These are phyloP conservation scores for Lophiotrema nucula DNA, from an alignment of 495 filamentous ascomycete genomes.

Conservation along the genomic window DNA sequence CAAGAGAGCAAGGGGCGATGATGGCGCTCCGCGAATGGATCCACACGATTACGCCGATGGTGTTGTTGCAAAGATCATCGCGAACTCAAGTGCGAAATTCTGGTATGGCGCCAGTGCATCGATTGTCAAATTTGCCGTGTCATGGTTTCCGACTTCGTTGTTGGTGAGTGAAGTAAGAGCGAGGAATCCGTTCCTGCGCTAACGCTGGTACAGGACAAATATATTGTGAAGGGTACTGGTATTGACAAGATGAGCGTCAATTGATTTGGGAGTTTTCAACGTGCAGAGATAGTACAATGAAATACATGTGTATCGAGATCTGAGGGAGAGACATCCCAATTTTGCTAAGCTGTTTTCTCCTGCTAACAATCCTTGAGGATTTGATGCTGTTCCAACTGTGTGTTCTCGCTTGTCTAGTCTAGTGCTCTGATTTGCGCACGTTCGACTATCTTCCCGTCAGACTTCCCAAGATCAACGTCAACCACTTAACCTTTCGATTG, in stretches of 20 bases:
- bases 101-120: not conserved
- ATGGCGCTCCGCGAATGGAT: not conserved
- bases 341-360: too few relatives aligned
- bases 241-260: constrained; percentile 1
- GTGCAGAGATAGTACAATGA: too few relatives aligned
- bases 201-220: not conserved
- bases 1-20: constrained; percentile 5
- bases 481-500: too few relatives aligned
- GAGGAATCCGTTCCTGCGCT: not conserved
- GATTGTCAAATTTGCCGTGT: not conserved
- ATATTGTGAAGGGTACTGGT: not conserved
- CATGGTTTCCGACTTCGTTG: not conserved
- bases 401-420: too few relatives aligned
- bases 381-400: too few relatives aligned
- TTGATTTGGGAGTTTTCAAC: too few relatives aligned
- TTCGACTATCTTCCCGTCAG: too few relatives aligned
- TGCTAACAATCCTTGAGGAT: too few relatives aligned
- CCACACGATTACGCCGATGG: not conserved
- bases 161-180: not conserved
- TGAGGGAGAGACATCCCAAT: too few relatives aligned
- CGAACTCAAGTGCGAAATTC: not conserved
- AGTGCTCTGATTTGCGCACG: too few relatives aligned
- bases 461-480: too few relatives aligned
- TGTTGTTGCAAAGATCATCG: not conserved
- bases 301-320: too few relatives aligned